A percentile compares a stretch with the other conserved stretches of the same genome.
Conservation (phyloP, 768 basidiomycete species). For the Boletus insuetus region DNA sequence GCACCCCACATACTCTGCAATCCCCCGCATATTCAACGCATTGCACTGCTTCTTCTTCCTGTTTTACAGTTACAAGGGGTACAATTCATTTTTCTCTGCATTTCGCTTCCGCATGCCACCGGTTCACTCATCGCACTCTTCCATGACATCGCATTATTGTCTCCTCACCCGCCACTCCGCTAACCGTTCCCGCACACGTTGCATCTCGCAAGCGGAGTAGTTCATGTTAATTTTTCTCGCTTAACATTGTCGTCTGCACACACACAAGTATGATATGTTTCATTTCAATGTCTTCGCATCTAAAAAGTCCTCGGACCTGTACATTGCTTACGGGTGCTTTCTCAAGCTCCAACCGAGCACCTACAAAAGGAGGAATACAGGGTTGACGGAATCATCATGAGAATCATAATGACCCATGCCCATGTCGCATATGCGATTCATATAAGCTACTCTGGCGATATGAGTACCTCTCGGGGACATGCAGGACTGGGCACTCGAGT, state of each 20-base stretch:
- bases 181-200: slow-evolving; percentile 14
- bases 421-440: slow-evolving; percentile 1
- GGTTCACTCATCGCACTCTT: slow-evolving; percentile 13
- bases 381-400: neutral
- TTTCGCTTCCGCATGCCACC: slow-evolving; percentile 22
- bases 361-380: neutral
- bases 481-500: neutral
- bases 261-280: slow-evolving; percentile 21
- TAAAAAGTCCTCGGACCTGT: slow-evolving; percentile 1
- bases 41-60: neutral
- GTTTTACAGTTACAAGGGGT: slow-evolving; percentile 15
- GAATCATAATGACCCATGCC: neutral
- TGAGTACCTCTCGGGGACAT: neutral
- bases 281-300: slow-evolving; percentile 5
- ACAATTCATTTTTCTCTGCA: slow-evolving; percentile 18
- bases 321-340: neutral
- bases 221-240: slow-evolving; percentile 18
- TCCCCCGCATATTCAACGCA: slow-evolving; percentile 24
- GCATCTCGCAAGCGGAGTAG: slow-evolving; percentile 8
- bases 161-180: slow-evolving; percentile 6
- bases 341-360: neutral
- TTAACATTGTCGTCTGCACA: slow-evolving; percentile 10
- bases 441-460: slow-evolving; percentile 1
- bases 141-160: slow-evolving; percentile 20
- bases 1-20: slow-evolving; percentile 21